Conservation (phyloP, 495 filamentous ascomycete genomes). For the Annulohypoxylon bovei region DNA sequence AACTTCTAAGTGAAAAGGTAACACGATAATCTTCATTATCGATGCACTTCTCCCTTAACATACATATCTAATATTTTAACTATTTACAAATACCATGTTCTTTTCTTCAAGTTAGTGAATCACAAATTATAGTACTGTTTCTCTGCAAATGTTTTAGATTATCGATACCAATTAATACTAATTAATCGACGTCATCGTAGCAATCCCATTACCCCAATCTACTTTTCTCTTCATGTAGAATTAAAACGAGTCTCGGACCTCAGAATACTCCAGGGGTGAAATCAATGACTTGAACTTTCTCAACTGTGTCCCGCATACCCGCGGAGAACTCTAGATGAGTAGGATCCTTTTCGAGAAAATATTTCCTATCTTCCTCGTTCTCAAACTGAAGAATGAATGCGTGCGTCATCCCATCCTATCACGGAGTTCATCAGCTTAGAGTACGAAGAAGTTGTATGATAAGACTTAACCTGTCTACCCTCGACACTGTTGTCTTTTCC, state of each 20-base stretch:
- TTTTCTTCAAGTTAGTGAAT: not conserved
- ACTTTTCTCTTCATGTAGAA: too few relatives aligned
- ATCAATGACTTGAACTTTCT: slow-evolving; percentile 54
- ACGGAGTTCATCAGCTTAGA: not conserved
- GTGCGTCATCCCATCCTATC: slow-evolving; percentile 66
- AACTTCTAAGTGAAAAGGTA: too few relatives aligned
- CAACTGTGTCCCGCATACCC: slow-evolving; percentile 49
- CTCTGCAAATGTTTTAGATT: not conserved
- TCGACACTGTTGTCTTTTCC: slow-evolving; percentile 71
- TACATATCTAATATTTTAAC: too few relatives aligned
- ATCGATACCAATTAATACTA: slow-evolving; percentile 9
- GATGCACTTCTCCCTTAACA: too few relatives aligned
- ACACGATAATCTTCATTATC: too few relatives aligned
- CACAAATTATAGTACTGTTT: not conserved
- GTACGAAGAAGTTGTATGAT: not conserved
- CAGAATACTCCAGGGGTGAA: slow-evolving; percentile 56
- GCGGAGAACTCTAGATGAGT: slow-evolving; percentile 59
- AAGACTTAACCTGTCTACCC: slow-evolving; percentile 62
- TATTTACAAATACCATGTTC: too few relatives aligned
- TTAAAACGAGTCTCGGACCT: not conserved
- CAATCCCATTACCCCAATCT: not conserved
- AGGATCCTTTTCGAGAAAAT: slow-evolving; percentile 64
- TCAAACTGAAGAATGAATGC: slow-evolving; percentile 70
- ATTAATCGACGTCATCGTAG: slow-evolving; percentile 25
- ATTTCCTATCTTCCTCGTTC: slow-evolving; percentile 64